Conservation (phyloP, 495 filamentous ascomycete genomes). For the Choiromyces venosus region DNA sequence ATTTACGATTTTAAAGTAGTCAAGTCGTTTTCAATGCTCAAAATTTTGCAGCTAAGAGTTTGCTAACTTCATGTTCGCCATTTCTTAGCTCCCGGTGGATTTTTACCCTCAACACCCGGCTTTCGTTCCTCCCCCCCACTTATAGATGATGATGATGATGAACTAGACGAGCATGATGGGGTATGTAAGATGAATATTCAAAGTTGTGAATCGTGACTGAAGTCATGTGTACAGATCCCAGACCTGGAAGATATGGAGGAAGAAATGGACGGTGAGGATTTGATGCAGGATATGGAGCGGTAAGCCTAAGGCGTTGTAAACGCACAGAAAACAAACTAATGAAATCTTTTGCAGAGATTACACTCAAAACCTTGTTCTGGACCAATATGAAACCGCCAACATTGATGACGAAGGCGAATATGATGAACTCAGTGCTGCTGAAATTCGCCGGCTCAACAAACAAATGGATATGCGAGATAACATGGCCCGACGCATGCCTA, state of each 20-base stretch:
- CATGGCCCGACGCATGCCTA: conserved; percentile 69
- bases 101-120: conserved; percentile 35
- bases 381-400: conserved; percentile 63
- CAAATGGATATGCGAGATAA: conserved; percentile 77
- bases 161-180: conserved; percentile 37
- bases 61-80: neutral
- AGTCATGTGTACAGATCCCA: conserved; percentile 12
- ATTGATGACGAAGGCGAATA: conserved; percentile 79
- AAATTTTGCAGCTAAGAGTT: neutral
- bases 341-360: conserved; percentile 28
- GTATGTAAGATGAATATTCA: conserved; percentile 11
- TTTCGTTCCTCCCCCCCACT: conserved; percentile 39
- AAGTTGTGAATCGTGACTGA: neutral
- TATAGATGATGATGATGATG: conserved; percentile 39
- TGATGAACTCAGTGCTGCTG: conserved; percentile 62
- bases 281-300: conserved; percentile 48
- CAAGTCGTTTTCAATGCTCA: neutral
- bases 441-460: conserved; percentile 73
- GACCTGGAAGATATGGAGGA: conserved; percentile 95
- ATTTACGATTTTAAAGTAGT: neutral
- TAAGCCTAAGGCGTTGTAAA: neutral
- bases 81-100: conserved; percentile 21
- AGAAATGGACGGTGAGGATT: conserved; percentile 87
- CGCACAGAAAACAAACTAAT: neutral
- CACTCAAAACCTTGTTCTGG: conserved; percentile 43